Evolutionary conservation across 148 eudicot genomes (phyloP), one percentile per base, ranked within the genome.

Genomic region (Drosera capensis): DNA sequence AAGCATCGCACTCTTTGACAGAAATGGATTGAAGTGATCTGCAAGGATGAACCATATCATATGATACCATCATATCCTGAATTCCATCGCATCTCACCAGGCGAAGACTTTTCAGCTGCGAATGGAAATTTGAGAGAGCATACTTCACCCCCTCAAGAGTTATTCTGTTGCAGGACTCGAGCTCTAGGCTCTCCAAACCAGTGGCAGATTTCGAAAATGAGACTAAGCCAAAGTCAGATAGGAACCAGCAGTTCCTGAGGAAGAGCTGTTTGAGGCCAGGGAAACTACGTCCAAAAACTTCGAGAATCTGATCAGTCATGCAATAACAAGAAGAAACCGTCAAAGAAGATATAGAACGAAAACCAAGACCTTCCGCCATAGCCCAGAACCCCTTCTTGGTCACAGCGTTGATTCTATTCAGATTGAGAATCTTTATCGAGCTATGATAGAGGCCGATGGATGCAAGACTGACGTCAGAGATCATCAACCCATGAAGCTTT

Each of bases 301-400:
- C 81, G 14, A 88, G 69, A 54, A 86, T 67, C 51, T 61, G 22
- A 67, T 80, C 86, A 2, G 94, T 79, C 12, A 73, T 57, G 45
- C 97, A 94, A 22, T 60, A 54, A 46, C 99, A 90, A 1, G 84
- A 69, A 40, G 62, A 49, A 40, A 90, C 54, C 7, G 79, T 21
- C 48, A 90, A 63, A 35, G 81, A 73, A 2, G 53, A 17, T 28
- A 90, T 48, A 38, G 51, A 23, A 60, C 59, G 61, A 22, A 90
- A 73, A 46, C 99, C 82, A 41, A 46, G 44, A 19, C 78, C 99
- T 38, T 64, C 76, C 30, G 88, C 99, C 99, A 90, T 80, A 16
- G 63, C 82, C 86, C 78, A 81, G 56, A 85, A 90, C 16, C 95
- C 99, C 63, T 62, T 81, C 47, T 81, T 80, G 26, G 60, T 78